A percentile compares a stretch with the other conserved stretches of the same genome.
These are phyloP conservation scores for Tinospora cordifolia DNA, from an alignment of 164 flowering plant genomes.

Conservation along the genomic window DNA sequence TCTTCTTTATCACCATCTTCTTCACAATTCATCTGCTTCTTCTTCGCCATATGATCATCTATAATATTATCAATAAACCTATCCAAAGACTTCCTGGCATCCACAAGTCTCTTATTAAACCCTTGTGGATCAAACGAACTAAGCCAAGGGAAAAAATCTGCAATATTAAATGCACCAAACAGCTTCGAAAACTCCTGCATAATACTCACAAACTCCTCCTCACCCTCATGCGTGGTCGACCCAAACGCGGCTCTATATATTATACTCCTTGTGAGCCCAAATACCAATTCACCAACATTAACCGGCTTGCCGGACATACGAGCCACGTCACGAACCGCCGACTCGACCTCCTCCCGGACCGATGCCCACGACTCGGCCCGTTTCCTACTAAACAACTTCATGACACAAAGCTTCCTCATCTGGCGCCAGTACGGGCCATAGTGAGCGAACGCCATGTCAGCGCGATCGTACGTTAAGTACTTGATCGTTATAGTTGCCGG, in stretches of 20 bases:
- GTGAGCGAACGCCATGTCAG: no score
- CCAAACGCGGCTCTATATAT: conserved; percentile 72
- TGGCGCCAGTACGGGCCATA: no score
- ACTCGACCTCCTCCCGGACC: no score
- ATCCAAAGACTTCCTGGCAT: conserved; percentile 52
- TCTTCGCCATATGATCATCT: conserved; percentile 48
- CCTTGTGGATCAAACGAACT: conserved; percentile 55
- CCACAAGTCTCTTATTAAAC: conserved; percentile 29
- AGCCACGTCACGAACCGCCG: no score
- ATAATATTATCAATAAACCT: conserved; percentile 58
- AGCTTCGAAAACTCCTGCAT: conserved; percentile 74
- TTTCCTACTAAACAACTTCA: no score
- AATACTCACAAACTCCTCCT: no score
- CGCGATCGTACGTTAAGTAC: no score
- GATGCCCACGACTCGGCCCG: no score
- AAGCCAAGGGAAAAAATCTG: conserved; percentile 58
- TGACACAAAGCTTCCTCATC: no score
- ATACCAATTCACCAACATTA: conserved; percentile 62
- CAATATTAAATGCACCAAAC: conserved; percentile 67
- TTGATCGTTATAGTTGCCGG: no score
- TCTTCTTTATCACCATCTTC: conserved; percentile 17
- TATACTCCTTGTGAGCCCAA: conserved; percentile 49
- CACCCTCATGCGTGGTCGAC: conserved; percentile 19
- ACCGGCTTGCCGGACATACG: conserved; percentile 10
- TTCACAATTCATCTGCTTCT: conserved; percentile 6